Evolutionary conservation across 306 rosid genomes (phyloP).

Genomic region (Quercus mongolica): DNA sequence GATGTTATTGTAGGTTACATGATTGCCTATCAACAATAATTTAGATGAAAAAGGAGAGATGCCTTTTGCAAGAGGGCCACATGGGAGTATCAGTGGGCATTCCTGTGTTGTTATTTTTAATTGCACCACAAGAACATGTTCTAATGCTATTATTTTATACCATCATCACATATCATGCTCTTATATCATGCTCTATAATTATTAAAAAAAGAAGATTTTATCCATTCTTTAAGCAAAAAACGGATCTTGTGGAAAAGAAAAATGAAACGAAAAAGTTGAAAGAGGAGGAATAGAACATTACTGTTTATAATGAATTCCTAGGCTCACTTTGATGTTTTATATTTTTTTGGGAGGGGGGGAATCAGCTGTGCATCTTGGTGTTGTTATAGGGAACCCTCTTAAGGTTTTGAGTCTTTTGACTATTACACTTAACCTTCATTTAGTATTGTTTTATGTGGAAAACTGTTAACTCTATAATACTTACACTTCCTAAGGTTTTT

Average conservation of each 20-base stretch:
- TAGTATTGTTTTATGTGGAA: too few species aligned
- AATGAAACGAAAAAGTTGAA: neutral
- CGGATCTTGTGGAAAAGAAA: conserved; percentile 17
- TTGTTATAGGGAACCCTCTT: too few species aligned
- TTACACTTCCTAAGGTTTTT: too few species aligned
- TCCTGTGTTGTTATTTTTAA: conserved; percentile 35
- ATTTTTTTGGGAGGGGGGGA: too few species aligned
- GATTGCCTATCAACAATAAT: conserved; percentile 20
- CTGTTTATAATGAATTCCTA: conserved; percentile 17
- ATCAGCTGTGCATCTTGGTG: conserved; percentile 14
- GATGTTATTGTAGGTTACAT: conserved; percentile 20
- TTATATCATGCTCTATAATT: conserved; percentile 24
- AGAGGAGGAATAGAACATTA: conserved; percentile 13
- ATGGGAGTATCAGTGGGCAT: conserved; percentile 35
- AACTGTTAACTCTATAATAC: too few species aligned
- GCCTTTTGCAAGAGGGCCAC: conserved; percentile 35
- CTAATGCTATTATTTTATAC: conserved; percentile 19
- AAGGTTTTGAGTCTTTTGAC: too few species aligned
- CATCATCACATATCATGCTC: conserved; percentile 47
- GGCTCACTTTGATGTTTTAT: neutral
- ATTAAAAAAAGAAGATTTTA: conserved; percentile 11
- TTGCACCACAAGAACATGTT: conserved; percentile 40
- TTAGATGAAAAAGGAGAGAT: conserved; percentile 18
- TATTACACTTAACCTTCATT: too few species aligned
- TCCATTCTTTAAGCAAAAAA: conserved; percentile 32